These are phyloP conservation scores for Coniochaeta sp. DNA, from an alignment of 2,329 filamentous ascomycete species.

Conservation along the genomic window DNA sequence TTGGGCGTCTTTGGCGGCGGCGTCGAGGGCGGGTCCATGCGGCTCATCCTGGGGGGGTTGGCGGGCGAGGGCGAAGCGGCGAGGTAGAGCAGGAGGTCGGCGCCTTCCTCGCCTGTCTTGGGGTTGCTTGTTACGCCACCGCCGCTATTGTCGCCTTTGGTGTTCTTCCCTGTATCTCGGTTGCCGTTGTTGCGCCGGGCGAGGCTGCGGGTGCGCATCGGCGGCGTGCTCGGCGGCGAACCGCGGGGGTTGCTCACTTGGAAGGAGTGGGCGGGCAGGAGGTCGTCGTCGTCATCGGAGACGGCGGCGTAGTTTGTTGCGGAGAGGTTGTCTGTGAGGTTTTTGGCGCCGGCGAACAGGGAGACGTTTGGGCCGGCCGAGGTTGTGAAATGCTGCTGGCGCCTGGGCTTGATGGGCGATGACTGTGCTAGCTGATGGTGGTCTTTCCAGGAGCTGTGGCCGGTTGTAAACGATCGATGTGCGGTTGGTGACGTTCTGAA, in stretches of 20 bases:
- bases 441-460: slow-evolving; percentile 65
- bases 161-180: slow-evolving; percentile 36
- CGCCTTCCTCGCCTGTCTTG: slow-evolving; percentile 70
- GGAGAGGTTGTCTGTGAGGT: slow-evolving; percentile 56
- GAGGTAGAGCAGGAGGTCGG: slow-evolving; percentile 73
- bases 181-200: slow-evolving; percentile 35
- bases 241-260: slow-evolving; percentile 55
- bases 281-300: slow-evolving; percentile 76
- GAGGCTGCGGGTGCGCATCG: slow-evolving; percentile 49
- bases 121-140: slow-evolving; percentile 4
- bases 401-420: slow-evolving; percentile 73
- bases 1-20: slow-evolving; percentile 52
- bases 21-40: slow-evolving; percentile 66
- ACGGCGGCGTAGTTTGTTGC: slow-evolving; percentile 54
- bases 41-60: slow-evolving; percentile 41
- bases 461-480: slow-evolving; percentile 46
- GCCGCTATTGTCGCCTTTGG: slow-evolving; percentile 25
- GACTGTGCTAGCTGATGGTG: slow-evolving; percentile 73
- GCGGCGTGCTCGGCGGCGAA: slow-evolving; percentile 84
- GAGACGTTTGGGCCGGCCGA: slow-evolving; percentile 66
- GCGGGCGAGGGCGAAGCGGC: slow-evolving; percentile 88
- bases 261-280: slow-evolving; percentile 72
- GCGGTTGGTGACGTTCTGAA: slow-evolving; percentile 59
- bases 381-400: slow-evolving; percentile 68
- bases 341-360: slow-evolving; percentile 67